A percentile compares a stretch with the other conserved stretches of the same genome.
Conservation (phyloP, 2,329 filamentous ascomycete genomes). For the Fusarium circinatum region DNA sequence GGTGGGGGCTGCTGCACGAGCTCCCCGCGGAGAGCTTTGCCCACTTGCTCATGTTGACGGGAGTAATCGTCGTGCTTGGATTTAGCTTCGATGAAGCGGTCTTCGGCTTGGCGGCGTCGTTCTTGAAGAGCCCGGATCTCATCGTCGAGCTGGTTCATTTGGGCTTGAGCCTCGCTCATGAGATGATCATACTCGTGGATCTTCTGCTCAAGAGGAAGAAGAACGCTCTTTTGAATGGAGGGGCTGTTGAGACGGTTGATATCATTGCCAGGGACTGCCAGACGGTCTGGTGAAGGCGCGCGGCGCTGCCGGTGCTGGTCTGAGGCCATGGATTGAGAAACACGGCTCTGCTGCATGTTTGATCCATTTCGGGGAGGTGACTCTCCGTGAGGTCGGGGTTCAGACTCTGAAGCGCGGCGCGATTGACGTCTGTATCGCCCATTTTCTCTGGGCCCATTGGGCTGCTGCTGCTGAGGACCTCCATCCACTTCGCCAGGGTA, state of each 20-base stretch:
- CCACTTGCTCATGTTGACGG: constrained; percentile 55
- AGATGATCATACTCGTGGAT: constrained; percentile 55
- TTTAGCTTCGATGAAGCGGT: constrained; percentile 55
- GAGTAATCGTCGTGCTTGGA: constrained; percentile 57
- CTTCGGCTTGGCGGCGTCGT: constrained; percentile 53
- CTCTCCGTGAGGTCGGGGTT: constrained; percentile 18
- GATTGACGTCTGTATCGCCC: constrained; percentile 41
- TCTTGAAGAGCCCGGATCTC: constrained; percentile 55
- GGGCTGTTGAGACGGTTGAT: constrained; percentile 58
- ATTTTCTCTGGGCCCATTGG: constrained; percentile 24
- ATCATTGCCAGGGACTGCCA: constrained; percentile 29
- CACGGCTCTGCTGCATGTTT: constrained; percentile 35
- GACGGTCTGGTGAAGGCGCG: constrained; percentile 26
- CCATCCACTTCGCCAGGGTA: constrained; percentile 37
- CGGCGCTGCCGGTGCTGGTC: constrained; percentile 35
- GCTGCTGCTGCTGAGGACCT: constrained; percentile 28
- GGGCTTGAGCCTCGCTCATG: constrained; percentile 54
- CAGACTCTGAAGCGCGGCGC: constrained; percentile 38
- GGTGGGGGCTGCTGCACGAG: constrained; percentile 25
- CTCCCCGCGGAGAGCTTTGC: constrained; percentile 55
- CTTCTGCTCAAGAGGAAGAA: constrained; percentile 58
- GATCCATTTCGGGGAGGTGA: constrained; percentile 16
- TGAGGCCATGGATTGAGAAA: constrained; percentile 24
- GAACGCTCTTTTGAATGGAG: constrained; percentile 55
- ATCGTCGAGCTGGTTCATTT: constrained; percentile 56